phyloP scores from a whole-genome alignment of 2,329 filamentous ascomycete genomes.

The Pseudonectria buxi region DNA sequence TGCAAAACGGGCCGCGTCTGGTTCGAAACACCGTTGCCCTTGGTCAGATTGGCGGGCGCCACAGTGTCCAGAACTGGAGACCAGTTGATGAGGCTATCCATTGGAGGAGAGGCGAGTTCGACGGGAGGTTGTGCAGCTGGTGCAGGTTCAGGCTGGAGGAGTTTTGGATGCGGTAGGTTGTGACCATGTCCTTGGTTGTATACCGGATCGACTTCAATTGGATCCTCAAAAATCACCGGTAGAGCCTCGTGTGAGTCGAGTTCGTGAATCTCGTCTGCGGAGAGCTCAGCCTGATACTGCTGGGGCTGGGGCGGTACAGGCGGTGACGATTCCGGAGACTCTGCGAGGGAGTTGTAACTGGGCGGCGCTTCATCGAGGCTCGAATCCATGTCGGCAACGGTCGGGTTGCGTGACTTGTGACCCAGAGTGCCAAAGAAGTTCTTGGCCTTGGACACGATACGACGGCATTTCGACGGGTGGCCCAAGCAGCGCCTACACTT shows the following conservation, averaged over 20 bases:
- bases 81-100: slow-evolving; percentile 22
- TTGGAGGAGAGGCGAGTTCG: slow-evolving; percentile 20
- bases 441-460: slow-evolving; percentile 46
- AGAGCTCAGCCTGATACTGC: slow-evolving; percentile 34
- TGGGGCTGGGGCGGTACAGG: too few relatives aligned
- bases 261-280: slow-evolving; percentile 45
- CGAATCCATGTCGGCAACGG: slow-evolving; percentile 17
- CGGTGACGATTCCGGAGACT: slow-evolving; percentile 9
- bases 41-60: slow-evolving; percentile 18
- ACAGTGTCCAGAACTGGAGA: slow-evolving; percentile 18
- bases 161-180: slow-evolving; percentile 7
- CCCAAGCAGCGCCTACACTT: slow-evolving; percentile 43
- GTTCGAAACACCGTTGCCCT: slow-evolving; percentile 9
- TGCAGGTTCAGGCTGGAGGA: too few relatives aligned
- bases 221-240: slow-evolving; percentile 22
- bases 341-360: slow-evolving; percentile 38
- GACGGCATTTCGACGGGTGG: slow-evolving; percentile 45
- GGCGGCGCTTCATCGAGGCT: slow-evolving; percentile 35
- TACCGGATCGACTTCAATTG: slow-evolving; percentile 15
- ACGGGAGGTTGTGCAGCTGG: slow-evolving; percentile 6
- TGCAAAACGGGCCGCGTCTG: slow-evolving; percentile 32
- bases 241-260: slow-evolving; percentile 41
- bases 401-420: slow-evolving; percentile 36
- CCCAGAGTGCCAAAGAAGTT: slow-evolving; percentile 48
- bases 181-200: slow-evolving; percentile 8